Base-by-base conservation (phyloP, 371 early-diverging fungal species). In the Rhizopus stolonifer region DNA sequence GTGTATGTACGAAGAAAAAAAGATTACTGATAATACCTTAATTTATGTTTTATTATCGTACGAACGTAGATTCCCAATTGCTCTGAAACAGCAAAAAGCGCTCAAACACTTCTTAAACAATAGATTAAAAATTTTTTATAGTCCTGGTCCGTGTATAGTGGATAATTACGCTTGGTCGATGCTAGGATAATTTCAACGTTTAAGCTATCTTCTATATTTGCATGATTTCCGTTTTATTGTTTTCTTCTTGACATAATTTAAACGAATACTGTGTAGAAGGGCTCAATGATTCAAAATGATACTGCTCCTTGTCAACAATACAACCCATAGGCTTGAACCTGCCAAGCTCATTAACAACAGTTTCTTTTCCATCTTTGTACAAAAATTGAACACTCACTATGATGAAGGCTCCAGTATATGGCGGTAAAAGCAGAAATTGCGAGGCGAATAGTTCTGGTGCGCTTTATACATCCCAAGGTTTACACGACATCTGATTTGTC, bases 391-490 rank as follows among this genome's bases (percentile, higher is more conserved):
- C 29, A 26, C 29, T 51, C 51, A 51, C 29, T 49, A 36, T 22
- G 38, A 49, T 42, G 29, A 51, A 51, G 36, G 34, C 39, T 50
- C 39, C 39, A 40, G 39, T 39, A 25, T 36, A 38, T 50, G 17
- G 50, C 21, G 50, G 25, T 50, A 39, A 38, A 40, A 40, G 26
- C 25, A 42, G 26, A 40, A 51, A 42, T 40, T 25, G 24, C 25
- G 51, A 40, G 10, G 26, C 18, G 40, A 51, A 51, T 40, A 40
- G 3, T 23, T 5, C 42, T 40, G 15, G 22, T 51, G 42, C 40
- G 11, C 9, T 58, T 58, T 58, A 58, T 58, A 57, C 36, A 57
- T 45, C 17, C 47, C 47, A 54, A 54, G 47, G 47, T 34, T 45
- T 54, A 33, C 26, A 24, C 39, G 39, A 46, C 36, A 54, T 46